Base-by-base conservation (phyloP, 345 rosid genomes). In the Eutrema heterophyllum region DNA sequence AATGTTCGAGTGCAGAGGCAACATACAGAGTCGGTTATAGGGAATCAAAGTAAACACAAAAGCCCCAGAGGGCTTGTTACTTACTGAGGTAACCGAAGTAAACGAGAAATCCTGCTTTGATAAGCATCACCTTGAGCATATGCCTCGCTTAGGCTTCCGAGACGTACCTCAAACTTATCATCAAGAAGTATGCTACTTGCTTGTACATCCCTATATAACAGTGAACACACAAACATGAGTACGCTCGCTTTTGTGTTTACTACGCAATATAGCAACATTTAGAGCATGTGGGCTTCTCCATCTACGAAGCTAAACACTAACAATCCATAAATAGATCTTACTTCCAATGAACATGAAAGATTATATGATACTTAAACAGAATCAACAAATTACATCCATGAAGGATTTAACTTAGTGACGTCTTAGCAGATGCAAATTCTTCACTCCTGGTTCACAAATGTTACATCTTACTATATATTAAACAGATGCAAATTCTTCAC, bases 161-260 rank as follows among this genome's bases (percentile, higher is more conserved):
- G 85, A 65, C 97, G 85, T 61, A 96, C 99, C 80, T 96, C 99
- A 60, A 83, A 96, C 81, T 96, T 96, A 68, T 96, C 99, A 82
- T 96, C 99, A 48, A 96, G 99, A 73, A 96, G 91, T 71, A 96
- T 92, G 72, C 99, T 96, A 79, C 98, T 96, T 58, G 99, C 98
- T 89, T 96, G 99, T 77, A 96, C 87, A 87, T 96, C 99, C 77
- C 99, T 96, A 58, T 71, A 77, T 75, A 67, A 24, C 38, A 74
- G 59, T 35, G n/a, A 79, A 68, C 72, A 74, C 58, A 43, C 67
- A 24, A 39, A 72, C 24, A 78, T 88, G 77, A 83, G 13, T 41
- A 32, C 68, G 58, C 45, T 55, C 15, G 36, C 64, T 32, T 50
- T 63, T 46, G 10, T 16, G 10, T 24, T 15, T 5, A 15, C 27